These are phyloP conservation scores for Cyberlindnera japonica DNA, from an alignment of 805 yeast genomes.

Conservation along the genomic window DNA sequence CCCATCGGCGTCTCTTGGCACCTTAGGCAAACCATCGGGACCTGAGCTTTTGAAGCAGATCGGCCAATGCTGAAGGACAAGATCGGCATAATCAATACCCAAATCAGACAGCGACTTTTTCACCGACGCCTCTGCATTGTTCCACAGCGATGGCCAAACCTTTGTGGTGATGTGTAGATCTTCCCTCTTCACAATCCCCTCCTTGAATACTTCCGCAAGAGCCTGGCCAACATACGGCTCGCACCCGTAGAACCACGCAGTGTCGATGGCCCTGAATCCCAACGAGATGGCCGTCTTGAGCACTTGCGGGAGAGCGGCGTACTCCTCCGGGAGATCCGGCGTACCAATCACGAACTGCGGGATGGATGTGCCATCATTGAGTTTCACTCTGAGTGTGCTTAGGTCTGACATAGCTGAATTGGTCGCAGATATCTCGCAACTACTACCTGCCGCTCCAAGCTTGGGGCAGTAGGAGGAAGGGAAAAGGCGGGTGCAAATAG, in stretches of 20 bases:
- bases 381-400: slow-evolving; percentile 6
- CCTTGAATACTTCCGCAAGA: slow-evolving; percentile 42
- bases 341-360: slow-evolving; percentile 74
- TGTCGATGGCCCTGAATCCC: slow-evolving; percentile 73
- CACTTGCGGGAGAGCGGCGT: slow-evolving; percentile 45
- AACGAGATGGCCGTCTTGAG: slow-evolving; percentile 37
- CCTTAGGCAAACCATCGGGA: slow-evolving; percentile 46
- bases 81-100: slow-evolving; percentile 71
- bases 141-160: slow-evolving; percentile 57
- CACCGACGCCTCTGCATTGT: slow-evolving; percentile 48
- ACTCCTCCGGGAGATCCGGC: slow-evolving; percentile 47
- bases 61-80: slow-evolving; percentile 81
- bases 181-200: slow-evolving; percentile 44
- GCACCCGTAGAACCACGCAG: slow-evolving; percentile 67
- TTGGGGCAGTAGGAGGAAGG: too few species aligned
- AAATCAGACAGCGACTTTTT: slow-evolving; percentile 55
- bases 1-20: slow-evolving; percentile 35
- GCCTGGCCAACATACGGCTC: slow-evolving; percentile 54
- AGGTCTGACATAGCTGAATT: neutral
- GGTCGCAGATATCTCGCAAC: too few species aligned
- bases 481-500: too few species aligned
- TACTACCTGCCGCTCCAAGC: too few species aligned
- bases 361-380: slow-evolving; percentile 55
- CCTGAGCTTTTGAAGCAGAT: slow-evolving; percentile 61
- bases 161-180: slow-evolving; percentile 72